Base-by-base conservation (phyloP, 1,284 basidiomycete genomes). In the Neolentinus lepideus region DNA sequence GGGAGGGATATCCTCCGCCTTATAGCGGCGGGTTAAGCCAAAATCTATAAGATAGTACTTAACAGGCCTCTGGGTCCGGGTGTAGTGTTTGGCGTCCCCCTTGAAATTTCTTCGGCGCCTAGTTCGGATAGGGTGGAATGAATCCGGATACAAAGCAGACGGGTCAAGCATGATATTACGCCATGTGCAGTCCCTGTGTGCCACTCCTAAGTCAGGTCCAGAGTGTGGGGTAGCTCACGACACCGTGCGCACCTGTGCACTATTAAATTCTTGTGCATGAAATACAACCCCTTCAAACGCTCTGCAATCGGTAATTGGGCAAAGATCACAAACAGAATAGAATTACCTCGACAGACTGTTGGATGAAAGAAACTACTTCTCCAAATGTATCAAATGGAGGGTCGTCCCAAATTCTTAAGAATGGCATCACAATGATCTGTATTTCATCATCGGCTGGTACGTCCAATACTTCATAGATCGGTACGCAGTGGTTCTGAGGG, bases 131-230 rank as follows among this genome's bases (percentile, higher is more conserved):
- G 67, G 69, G 57, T 70, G 68, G 50, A 57, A 66, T 4, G 56
- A 56, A 26, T 64, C n/a, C 3, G 59, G 57, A 55, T 64, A 67
- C 53, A 71, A 53, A 24, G 35, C 43, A 25, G 53, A 51, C 0
- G 67, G 63, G 52, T 75, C 74, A 52, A 72, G 63, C 69, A 75
- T 68, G 26, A 74, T 62, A 46, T 75, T 74, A 33, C 58, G 33
- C 16, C 31, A 25, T 51, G 66, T 63, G 35, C 64, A 65, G 54
- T 76, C 73, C 2, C 74, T 54, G 54, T 4, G n/a, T n/a, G n/a
- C n/a, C n/a, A n/a, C n/a, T 26, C 25, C 3, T 22, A 56, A 6
- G 22, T 45, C 24, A 45, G 36, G 69, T 60, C 16, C 35, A 14
- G 52, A 9, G 19, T 19, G 22, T 3, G 22, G 11, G 48, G 71